These are phyloP conservation scores for Plasmodium malariae DNA, from an alignment of 169 alveolate genomes.

Conservation along the genomic window DNA sequence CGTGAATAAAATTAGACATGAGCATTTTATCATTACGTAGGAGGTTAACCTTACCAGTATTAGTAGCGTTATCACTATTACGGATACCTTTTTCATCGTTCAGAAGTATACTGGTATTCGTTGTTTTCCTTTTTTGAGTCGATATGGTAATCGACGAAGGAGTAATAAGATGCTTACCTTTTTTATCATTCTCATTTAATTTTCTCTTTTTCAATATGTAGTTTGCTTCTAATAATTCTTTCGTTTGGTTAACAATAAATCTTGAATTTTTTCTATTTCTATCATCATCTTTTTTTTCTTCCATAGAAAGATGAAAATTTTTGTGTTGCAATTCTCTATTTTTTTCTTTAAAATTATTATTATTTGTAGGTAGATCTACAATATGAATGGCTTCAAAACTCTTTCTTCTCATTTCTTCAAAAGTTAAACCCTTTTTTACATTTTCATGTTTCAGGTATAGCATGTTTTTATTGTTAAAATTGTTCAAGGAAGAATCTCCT, in stretches of 20 bases:
- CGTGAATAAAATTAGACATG: too few species aligned
- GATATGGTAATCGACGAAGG: background rate
- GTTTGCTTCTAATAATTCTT: background rate
- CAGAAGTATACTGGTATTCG: background rate
- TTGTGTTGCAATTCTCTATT: background rate
- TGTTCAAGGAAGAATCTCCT: background rate
- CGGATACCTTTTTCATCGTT: background rate
- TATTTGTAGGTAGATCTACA: background rate
- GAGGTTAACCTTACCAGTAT: too few species aligned
- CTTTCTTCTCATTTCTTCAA: slow-evolving; percentile 59
- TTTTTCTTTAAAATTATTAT: background rate
- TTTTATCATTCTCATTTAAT: background rate
- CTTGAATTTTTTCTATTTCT: background rate
- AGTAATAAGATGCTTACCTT: too few species aligned
- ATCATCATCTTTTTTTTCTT: background rate
- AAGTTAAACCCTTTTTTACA: slow-evolving; percentile 38
- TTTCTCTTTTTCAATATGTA: slow-evolving; percentile 6
- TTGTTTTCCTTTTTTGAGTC: too few species aligned
- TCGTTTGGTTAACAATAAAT: background rate
- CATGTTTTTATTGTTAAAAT: background rate
- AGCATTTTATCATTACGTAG: too few species aligned
- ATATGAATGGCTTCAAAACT: slow-evolving; percentile 33
- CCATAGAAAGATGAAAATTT: background rate
- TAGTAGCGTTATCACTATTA: background rate
- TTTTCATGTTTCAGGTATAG: slow-evolving; percentile 13